Evolutionary conservation across 495 filamentous ascomycete species (phyloP).

Genomic region (Mycothermus thermophilus): DNA sequence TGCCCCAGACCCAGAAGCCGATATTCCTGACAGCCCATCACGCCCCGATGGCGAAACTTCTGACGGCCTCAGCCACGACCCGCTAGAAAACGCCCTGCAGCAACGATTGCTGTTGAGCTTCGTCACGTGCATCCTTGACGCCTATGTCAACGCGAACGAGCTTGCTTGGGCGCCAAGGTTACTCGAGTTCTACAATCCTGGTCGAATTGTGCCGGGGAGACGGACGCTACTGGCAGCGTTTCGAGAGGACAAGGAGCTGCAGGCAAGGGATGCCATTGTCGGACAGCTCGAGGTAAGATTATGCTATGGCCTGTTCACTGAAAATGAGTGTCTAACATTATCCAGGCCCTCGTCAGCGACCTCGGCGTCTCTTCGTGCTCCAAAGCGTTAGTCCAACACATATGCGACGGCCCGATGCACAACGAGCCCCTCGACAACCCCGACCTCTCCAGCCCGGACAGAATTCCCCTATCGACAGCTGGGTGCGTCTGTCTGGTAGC

Average conservation of each 20-base stretch:
- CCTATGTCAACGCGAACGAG: constrained; percentile 53
- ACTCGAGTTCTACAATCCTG: constrained; percentile 55
- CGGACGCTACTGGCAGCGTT: constrained; percentile 48
- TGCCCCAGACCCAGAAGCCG: constrained; percentile 74
- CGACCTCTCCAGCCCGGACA: constrained; percentile 35
- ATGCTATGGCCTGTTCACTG: too few relatives aligned
- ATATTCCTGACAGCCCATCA: constrained; percentile 36
- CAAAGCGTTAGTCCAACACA: constrained; percentile 16
- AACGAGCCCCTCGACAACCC: constrained; percentile 25
- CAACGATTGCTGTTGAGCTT: constrained; percentile 69
- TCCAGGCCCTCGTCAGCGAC: constrained; percentile 57
- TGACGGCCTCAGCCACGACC: constrained; percentile 30
- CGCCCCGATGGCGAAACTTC: constrained; percentile 64
- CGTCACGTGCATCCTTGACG: constrained; percentile 69
- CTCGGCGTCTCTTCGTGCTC: constrained; percentile 34
- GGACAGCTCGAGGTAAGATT: constrained; percentile 57
- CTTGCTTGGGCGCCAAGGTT: constrained; percentile 64
- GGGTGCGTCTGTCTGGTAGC: constrained; percentile 52
- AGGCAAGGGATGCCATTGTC: constrained; percentile 53
- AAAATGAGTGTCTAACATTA: too few relatives aligned
- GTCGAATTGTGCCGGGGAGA: constrained; percentile 41
- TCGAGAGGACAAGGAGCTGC: constrained; percentile 44
- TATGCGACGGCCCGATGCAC: constrained; percentile 18
- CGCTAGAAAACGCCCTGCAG: constrained; percentile 48
- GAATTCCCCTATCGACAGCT: constrained; percentile 61